Evolutionary conservation across 352 stramenopile species (phyloP).

Genomic region (Pythium biforme): DNA sequence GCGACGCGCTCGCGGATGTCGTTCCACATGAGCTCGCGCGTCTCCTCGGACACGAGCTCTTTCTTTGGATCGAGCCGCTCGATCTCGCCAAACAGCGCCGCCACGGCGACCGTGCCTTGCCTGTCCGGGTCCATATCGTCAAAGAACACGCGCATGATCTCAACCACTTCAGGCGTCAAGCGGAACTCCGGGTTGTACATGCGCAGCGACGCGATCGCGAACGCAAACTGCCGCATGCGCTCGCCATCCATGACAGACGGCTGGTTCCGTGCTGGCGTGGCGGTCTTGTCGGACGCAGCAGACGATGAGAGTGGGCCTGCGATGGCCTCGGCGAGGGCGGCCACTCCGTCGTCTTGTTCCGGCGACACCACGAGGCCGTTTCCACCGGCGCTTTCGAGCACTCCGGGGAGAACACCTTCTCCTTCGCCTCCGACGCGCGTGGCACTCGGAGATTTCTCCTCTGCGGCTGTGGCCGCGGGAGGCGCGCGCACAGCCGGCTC

Average conservation of each 20-base stretch:
- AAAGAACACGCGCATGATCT: conserved; percentile 83
- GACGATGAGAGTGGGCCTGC: too few relatives aligned
- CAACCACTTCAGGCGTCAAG: conserved; percentile 75
- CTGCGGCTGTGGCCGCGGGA: not conserved
- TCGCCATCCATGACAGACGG: not conserved
- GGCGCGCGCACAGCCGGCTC: conserved; percentile 1
- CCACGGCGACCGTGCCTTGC: conserved; percentile 48
- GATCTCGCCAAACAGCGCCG: conserved; percentile 58
- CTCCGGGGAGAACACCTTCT: conserved; percentile 1
- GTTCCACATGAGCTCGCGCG: conserved; percentile 37
- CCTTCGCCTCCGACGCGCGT: conserved; percentile 1
- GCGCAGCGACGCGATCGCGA: conserved; percentile 60
- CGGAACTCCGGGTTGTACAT: conserved; percentile 84
- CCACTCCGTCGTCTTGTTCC: not conserved
- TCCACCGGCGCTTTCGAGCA: conserved; percentile 9
- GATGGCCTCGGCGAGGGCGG: too few relatives aligned
- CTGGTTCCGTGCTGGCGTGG: too few relatives aligned
- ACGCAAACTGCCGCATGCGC: conserved; percentile 34
- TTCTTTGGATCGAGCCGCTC: conserved; percentile 57
- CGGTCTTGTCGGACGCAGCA: too few relatives aligned
- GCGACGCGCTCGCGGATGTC: conserved; percentile 31
- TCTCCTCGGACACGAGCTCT: conserved; percentile 46
- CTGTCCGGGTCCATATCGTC: conserved; percentile 56
- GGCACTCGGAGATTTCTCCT: not conserved
- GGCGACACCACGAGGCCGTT: not conserved